Base-by-base conservation (phyloP, 2,329 filamentous ascomycete genomes). In the Fusarium lateritium region DNA sequence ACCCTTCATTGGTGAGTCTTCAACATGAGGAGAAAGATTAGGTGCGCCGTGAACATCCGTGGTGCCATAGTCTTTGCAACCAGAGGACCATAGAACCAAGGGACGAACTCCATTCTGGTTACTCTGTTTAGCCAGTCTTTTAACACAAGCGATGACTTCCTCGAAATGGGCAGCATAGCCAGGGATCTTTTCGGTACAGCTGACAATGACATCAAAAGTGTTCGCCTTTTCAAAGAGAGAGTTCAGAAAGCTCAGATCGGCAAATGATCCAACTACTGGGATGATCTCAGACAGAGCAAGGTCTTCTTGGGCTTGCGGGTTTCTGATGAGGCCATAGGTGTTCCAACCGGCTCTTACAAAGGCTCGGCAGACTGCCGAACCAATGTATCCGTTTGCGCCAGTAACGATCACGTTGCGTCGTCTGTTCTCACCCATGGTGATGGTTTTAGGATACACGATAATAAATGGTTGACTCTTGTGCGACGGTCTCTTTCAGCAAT, bases 11-110 rank as follows among this genome's bases (percentile, higher is more conserved):
- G 81, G 80, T 0, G 81, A 81, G 0, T 76, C 67, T 67, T 86
- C 83, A 0, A 79, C 81, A 45, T 85, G 83, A 10, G 82, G 79
- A 9, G 68, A 64, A 5, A 85, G 76, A 1, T 61, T 73, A 0
- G 76, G 65, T 0, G 77, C 73, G 3, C 79, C 79, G 49, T 83
- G 77, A 66, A 80, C 46, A 46, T 68, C 40, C 8, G 75, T 74
- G 7, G 65, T 75, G 3, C 84, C 83, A 62, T 85, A 86, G 71
- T 86, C 84, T 60, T 86, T 86, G 72, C 83, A 85, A 0, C 84
- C 84, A 4, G 81, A 83, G 11, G 79, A 82, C 71, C 81, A 81
- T 4, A 86, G 77, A 6, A 85, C 79, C 1, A 85, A 71, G 0
- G 83, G 80, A 19, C 75, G 74, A 3, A 79, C 72, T 8, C 79